Evolutionary conservation across 139 green algal species (phyloP), one percentile per base, ranked within the genome.

Genomic region (Coccomyxa sp.): DNA sequence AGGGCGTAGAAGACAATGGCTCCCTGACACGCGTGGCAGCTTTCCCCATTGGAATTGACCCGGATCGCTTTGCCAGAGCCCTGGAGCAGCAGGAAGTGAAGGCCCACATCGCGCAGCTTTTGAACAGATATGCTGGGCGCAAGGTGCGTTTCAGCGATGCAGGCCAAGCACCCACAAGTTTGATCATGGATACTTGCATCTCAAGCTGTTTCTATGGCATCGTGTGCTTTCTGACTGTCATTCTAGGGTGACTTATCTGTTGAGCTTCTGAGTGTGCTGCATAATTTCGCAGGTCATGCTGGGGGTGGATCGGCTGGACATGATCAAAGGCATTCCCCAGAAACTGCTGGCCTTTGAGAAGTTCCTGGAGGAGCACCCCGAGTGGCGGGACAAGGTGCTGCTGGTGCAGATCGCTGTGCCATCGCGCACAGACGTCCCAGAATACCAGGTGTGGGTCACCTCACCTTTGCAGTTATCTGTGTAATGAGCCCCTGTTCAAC

Each of bases 321-420:
- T 99, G 95, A 98, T 99, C 87, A 99, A 99, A 89, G 97, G 97
- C 88, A 99, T 99, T 74, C 97, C 97, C 0, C 97, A 99, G 89
- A 99, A 99, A 92, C 94, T 99, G 83, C 93, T 99, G 63, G 97
- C 96, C 18, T 99, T 98, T 91, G 97, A 99, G 89, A 99, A 99
- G 93, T 98, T 98, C 78, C 89, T 99, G 76, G 94, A 98, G 83
- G 96, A 99, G 90, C 92, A 98, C 83, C 92, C 93, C 0, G 91
- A 98, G 85, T 99, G 96, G 96, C 82, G 95, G 0, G 95, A 98
- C 87, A 97, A 97, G 89, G 93, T 98, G 81, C 88, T 98, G 58
- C 89, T 98, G 77, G 95, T 98, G n/a, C 97, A 99, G 93, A 99
- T 99, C 67, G 97, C 97, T 7, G 96, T 99, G 12, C 97, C 97